Conservation (phyloP, 805 yeast species). For the Maudiozyma bulderi region DNA sequence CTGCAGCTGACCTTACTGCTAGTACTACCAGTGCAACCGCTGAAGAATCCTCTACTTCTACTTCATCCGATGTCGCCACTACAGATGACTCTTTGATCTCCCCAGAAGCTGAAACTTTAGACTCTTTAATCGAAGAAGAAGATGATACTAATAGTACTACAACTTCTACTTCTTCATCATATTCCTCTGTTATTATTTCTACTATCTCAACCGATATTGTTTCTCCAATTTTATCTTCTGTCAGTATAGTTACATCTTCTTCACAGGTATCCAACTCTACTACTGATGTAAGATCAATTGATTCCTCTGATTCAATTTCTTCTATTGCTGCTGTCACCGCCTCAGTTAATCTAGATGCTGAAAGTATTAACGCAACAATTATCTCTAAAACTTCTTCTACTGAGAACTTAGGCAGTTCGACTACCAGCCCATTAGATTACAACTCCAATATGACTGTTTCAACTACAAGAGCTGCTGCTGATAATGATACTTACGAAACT, state of each 20-base stretch:
- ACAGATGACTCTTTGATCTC: not conserved
- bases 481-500: not conserved
- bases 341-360: not conserved
- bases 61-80: not conserved
- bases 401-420: not conserved
- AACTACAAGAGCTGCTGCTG: not conserved
- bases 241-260: not conserved
- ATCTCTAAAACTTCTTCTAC: not conserved
- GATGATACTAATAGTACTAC: not conserved
- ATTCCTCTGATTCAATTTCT: not conserved
- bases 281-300: no score
- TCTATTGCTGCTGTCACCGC: not conserved
- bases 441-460: not conserved
- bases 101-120: not conserved
- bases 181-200: not conserved
- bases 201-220: not conserved
- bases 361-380: not conserved
- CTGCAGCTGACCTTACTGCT: not conserved
- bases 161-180: not conserved
- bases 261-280: not conserved
- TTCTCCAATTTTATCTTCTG: not conserved
- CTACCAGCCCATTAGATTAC: not conserved
- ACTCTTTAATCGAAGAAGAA: not conserved
- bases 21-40: not conserved
- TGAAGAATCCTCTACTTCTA: not conserved